phyloP scores from a whole-genome alignment of 2,329 filamentous ascomycete species.

The Trichoderma pleuroti region DNA sequence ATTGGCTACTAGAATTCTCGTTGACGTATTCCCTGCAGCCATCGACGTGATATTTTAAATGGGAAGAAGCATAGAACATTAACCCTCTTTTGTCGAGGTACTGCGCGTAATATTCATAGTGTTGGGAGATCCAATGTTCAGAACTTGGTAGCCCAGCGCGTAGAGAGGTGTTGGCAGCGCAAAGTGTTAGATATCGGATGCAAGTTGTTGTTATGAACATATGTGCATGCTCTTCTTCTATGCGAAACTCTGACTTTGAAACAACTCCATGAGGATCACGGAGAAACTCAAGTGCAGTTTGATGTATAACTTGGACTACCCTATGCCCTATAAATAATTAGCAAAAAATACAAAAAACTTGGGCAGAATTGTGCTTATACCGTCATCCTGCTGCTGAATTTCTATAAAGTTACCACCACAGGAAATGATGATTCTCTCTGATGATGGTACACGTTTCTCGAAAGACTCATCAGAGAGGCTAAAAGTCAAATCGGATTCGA shows the following conservation, averaged over 20 bases:
- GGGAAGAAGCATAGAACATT: not conserved
- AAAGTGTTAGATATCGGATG: not conserved
- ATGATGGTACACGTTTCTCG: not conserved
- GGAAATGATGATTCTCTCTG: not conserved
- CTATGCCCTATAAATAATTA: not conserved
- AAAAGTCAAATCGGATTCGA: not conserved
- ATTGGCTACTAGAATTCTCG: rapidly evolving
- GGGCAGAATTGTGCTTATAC: not conserved
- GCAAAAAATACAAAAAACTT: not conserved
- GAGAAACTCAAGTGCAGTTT: not conserved
- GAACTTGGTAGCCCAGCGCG: rapidly evolving
- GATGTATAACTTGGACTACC: not conserved
- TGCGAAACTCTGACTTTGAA: not conserved
- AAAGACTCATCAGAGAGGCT: not conserved
- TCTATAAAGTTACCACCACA: not conserved
- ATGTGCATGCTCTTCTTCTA: not conserved
- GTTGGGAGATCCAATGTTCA: rapidly evolving
- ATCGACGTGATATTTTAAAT: not conserved
- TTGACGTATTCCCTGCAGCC: not conserved
- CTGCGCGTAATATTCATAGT: not conserved
- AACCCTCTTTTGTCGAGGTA: not conserved
- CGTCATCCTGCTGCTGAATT: not conserved
- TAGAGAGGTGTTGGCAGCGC: not conserved
- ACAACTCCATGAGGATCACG: not conserved
- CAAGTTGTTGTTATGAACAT: not conserved